Conservation (phyloP, 257 asterid species). For the Rubia yunnanensis region DNA sequence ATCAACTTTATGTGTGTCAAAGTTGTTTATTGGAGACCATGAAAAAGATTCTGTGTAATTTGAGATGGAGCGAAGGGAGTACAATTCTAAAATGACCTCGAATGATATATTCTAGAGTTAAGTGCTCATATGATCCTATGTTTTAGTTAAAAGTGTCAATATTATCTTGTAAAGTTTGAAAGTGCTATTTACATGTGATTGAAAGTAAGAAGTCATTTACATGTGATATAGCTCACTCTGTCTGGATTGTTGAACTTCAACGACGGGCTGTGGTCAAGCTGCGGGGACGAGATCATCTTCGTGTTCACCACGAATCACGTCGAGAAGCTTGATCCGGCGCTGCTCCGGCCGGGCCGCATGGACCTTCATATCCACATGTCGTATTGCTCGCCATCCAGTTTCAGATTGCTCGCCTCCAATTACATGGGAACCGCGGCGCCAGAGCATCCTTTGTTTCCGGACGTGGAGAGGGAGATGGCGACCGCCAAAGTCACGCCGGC, state of each 20-base stretch:
- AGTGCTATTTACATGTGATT: too few species aligned
- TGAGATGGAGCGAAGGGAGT: too few species aligned
- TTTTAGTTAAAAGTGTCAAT: too few species aligned
- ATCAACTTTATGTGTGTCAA: too few species aligned
- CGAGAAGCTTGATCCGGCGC: conserved; percentile 45
- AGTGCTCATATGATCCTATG: too few species aligned
- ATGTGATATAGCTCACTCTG: conserved; percentile 36
- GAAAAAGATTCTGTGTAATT: too few species aligned
- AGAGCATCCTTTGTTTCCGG: conserved; percentile 18
- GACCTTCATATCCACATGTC: conserved; percentile 55
- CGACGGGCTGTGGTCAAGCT: conserved; percentile 63
- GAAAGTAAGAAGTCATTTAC: too few species aligned
- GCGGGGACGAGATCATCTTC: conserved; percentile 56
- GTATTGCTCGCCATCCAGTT: conserved; percentile 26
- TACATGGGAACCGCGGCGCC: conserved; percentile 30
- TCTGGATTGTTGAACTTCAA: conserved; percentile 57
- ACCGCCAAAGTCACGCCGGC: conserved; percentile 46
- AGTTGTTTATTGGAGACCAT: too few species aligned
- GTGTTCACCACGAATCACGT: conserved; percentile 52
- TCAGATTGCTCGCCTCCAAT: conserved; percentile 23
- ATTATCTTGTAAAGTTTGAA: too few species aligned
- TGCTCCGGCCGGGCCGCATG: conserved; percentile 60
- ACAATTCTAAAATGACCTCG: too few species aligned
- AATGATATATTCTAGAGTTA: too few species aligned
- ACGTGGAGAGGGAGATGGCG: conserved; percentile 22